Conservation (phyloP, 345 rosid genomes). For the Aquilaria yunnanensis region DNA sequence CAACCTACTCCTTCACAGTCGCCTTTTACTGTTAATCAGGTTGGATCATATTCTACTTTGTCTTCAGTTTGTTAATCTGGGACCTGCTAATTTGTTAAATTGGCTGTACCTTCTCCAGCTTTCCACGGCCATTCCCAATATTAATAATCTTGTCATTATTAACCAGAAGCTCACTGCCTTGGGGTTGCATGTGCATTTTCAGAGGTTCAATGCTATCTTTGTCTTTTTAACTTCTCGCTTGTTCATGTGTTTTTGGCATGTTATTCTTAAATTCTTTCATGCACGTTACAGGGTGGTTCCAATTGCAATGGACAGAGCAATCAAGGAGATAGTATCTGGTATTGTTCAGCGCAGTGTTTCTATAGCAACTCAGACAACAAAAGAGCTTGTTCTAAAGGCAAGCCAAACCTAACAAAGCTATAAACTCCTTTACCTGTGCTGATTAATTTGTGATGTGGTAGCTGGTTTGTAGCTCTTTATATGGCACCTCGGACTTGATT, state of each 20-base stretch:
- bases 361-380: conserved; percentile 95
- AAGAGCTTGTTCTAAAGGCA: conserved; percentile 95
- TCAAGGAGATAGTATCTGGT: conserved; percentile 84
- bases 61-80: background rate
- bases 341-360: conserved; percentile 98
- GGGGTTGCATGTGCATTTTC: conserved; percentile 84
- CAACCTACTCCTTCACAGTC: conserved; percentile 70
- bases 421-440: background rate
- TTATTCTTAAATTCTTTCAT: background rate
- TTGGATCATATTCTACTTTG: conserved; percentile 4
- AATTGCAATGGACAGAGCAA: conserved; percentile 87
- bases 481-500: background rate
- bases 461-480: conserved; percentile 9
- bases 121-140: conserved; percentile 65
- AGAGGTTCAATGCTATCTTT: conserved; percentile 52
- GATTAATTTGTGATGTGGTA: background rate
- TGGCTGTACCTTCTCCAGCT: conserved; percentile 36
- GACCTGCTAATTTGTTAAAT: conserved; percentile 12
- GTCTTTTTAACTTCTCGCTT: conserved; percentile 4
- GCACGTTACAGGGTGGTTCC: conserved; percentile 68
- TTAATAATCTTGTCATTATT: conserved; percentile 76
- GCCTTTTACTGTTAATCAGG: conserved; percentile 67
- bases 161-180: conserved; percentile 64
- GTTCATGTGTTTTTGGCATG: background rate
- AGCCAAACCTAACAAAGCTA: conserved; percentile 6